Evolutionary conservation across 169 alveolate species (phyloP).

Genomic region (Neospora caninum): DNA sequence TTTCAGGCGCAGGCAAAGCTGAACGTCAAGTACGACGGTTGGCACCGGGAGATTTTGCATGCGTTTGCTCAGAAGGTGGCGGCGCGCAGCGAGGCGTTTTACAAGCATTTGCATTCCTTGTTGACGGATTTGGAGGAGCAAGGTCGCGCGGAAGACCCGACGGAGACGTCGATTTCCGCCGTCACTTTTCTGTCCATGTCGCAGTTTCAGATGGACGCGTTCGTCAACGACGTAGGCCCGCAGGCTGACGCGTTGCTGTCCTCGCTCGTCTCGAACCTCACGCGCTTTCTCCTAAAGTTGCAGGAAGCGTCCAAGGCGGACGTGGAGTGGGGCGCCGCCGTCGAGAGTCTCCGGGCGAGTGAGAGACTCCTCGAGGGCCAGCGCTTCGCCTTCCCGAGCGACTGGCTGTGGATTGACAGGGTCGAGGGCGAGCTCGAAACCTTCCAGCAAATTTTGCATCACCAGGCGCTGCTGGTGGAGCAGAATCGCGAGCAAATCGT

Average conservation of each 20-base stretch:
- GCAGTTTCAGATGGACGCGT: conserved; percentile 75
- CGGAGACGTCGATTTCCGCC: conserved; percentile 66
- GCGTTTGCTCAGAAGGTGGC: conserved; percentile 91
- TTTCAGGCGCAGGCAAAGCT: conserved; percentile 74
- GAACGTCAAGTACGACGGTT: conserved; percentile 91
- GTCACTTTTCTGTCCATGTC: conserved; percentile 79
- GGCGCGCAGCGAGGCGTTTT: conserved; percentile 73
- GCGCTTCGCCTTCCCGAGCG: conserved; percentile 90
- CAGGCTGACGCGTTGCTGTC: conserved; percentile 77
- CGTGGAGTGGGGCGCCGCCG: conserved; percentile 85
- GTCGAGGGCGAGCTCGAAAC: conserved; percentile 93
- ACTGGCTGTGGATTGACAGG: conserved; percentile 92
- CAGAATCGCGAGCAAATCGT: conserved; percentile 46
- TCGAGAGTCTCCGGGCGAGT: conserved; percentile 89
- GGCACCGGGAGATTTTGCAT: conserved; percentile 95
- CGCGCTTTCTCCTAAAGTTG: conserved; percentile 89
- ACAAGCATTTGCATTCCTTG: conserved; percentile 71
- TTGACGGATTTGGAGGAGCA: conserved; percentile 76
- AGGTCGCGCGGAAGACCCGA: conserved; percentile 67
- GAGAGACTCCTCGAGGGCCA: conserved; percentile 90
- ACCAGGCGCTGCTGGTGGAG: conserved; percentile 66
- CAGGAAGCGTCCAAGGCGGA: conserved; percentile 88
- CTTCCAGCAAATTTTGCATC: conserved; percentile 81
- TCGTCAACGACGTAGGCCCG: conserved; percentile 75
- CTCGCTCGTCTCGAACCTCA: conserved; percentile 78